Percentiles rank a stretch among this genome's conserved stretches.
Evolutionary conservation across 2,329 filamentous ascomycete species (phyloP).

Genomic region (Apiospora koreana): DNA sequence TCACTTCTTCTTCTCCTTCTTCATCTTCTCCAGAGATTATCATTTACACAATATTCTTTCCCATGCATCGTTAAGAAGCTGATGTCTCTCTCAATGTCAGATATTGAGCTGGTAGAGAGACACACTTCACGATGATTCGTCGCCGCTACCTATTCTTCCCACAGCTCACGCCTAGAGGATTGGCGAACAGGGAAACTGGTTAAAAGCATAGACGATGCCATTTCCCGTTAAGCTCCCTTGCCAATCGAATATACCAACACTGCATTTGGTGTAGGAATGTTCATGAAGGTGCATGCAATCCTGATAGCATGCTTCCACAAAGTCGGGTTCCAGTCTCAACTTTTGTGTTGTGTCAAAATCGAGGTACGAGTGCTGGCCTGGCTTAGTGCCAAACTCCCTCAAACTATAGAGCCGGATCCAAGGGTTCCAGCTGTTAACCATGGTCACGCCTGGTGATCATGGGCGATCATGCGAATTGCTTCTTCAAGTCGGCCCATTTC

Average conservation of each 20-base stretch:
- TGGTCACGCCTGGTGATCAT: slow-evolving; percentile 14
- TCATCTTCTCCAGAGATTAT: slow-evolving; percentile 3
- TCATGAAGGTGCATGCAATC: background rate
- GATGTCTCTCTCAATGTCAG: background rate
- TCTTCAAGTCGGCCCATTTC: slow-evolving; percentile 75
- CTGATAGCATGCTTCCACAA: background rate
- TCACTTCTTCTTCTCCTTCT: background rate
- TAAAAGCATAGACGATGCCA: background rate
- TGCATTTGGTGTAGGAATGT: background rate
- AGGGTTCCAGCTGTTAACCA: slow-evolving; percentile 3
- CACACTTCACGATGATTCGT: background rate
- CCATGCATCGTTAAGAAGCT: background rate
- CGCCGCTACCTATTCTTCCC: background rate
- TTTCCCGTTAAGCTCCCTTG: background rate
- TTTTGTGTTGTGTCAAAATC: background rate
- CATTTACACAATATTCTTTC: slow-evolving; percentile 7
- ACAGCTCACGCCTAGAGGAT: background rate
- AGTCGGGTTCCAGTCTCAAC: background rate
- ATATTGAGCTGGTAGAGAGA: background rate
- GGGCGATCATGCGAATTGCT: slow-evolving; percentile 49
- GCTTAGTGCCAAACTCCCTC: background rate
- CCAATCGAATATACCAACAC: slow-evolving; percentile 2
- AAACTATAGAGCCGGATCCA: background rate
- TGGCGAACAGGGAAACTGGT: background rate
- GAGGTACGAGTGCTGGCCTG: background rate